Evolutionary conservation across 805 yeast species (phyloP).

Genomic region (Starmerella stigmatis): DNA sequence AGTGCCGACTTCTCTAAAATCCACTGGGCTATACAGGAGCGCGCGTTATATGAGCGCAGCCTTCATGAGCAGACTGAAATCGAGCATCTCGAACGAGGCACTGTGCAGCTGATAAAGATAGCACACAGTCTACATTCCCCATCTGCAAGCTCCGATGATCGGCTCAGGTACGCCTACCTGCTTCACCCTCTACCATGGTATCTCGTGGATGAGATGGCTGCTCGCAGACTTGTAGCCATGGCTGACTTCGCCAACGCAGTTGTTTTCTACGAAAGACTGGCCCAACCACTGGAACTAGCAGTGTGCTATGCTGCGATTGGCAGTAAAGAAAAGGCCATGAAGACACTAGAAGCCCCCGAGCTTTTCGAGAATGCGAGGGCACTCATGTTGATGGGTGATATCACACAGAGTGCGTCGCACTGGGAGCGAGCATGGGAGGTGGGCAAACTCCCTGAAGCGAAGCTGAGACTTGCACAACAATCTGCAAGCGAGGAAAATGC

Average conservation of each 20-base stretch:
- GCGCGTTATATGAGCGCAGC: constrained; percentile 86
- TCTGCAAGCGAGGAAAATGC: constrained; percentile 43
- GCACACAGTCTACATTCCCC: constrained; percentile 41
- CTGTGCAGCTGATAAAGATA: constrained; percentile 80
- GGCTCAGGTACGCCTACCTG: constrained; percentile 52
- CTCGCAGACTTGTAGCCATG: constrained; percentile 74
- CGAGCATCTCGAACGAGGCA: constrained; percentile 86
- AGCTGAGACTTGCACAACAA: constrained; percentile 65
- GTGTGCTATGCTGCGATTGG: constrained; percentile 83
- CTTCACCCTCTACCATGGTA: constrained; percentile 74
- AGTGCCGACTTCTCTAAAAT: constrained; percentile 34
- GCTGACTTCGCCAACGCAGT: constrained; percentile 81
- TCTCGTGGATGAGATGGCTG: constrained; percentile 70
- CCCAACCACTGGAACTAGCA: constrained; percentile 72
- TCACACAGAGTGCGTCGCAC: constrained; percentile 57
- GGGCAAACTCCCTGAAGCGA: constrained; percentile 75
- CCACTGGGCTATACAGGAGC: constrained; percentile 69
- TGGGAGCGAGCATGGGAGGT: constrained; percentile 86
- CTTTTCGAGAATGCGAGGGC: constrained; percentile 76
- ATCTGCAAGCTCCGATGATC: constrained; percentile 28
- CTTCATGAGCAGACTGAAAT: constrained; percentile 67
- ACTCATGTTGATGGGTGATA: constrained; percentile 73
- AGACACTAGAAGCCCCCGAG: constrained; percentile 46
- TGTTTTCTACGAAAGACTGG: constrained; percentile 73
- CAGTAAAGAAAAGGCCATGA: constrained; percentile 54